These are phyloP conservation scores for Paraconiothyrium brasiliense DNA, from an alignment of 2,329 filamentous ascomycete species.

Conservation along the genomic window DNA sequence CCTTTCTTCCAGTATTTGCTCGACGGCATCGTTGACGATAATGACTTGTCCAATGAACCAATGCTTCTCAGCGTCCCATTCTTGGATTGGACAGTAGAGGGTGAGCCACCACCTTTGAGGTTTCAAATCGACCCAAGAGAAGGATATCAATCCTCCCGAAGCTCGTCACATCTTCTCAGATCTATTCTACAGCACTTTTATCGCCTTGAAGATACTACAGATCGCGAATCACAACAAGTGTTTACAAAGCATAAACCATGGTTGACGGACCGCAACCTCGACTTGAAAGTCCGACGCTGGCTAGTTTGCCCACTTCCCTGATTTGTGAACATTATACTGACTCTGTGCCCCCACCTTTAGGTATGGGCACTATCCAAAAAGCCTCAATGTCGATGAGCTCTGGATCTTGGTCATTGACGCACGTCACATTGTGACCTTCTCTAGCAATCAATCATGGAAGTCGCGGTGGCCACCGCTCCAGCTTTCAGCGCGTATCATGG, in stretches of 20 bases:
- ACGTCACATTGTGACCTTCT: slow-evolving; percentile 54
- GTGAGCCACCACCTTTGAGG: slow-evolving; percentile 48
- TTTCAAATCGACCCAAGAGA: slow-evolving; percentile 55
- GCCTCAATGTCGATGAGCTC: slow-evolving; percentile 55
- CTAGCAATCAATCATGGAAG: slow-evolving; percentile 56
- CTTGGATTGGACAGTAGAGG: slow-evolving; percentile 54
- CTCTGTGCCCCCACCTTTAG: slow-evolving; percentile 15
- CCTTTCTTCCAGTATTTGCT: slow-evolving; percentile 51
- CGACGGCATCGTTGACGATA: slow-evolving; percentile 21
- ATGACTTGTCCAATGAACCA: slow-evolving; percentile 14
- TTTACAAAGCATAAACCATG: slow-evolving; percentile 56
- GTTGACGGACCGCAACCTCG: slow-evolving; percentile 52
- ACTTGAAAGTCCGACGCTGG: slow-evolving; percentile 53
- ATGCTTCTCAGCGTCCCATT: slow-evolving; percentile 55
- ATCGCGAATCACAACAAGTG: slow-evolving; percentile 53
- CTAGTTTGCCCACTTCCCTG: background rate
- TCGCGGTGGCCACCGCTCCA: slow-evolving; percentile 55
- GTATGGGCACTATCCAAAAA: slow-evolving; percentile 55
- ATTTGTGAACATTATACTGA: background rate
- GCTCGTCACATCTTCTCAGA: slow-evolving; percentile 51
- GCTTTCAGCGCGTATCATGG: slow-evolving; percentile 50
- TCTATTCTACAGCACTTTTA: slow-evolving; percentile 56
- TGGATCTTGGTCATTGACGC: slow-evolving; percentile 55
- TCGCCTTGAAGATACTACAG: slow-evolving; percentile 54
- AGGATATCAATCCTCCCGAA: slow-evolving; percentile 51